Evolutionary conservation across 2,329 filamentous ascomycete genomes (phyloP), one percentile per base, ranked within the genome.

Genomic region (Xylariaceae sp.): DNA sequence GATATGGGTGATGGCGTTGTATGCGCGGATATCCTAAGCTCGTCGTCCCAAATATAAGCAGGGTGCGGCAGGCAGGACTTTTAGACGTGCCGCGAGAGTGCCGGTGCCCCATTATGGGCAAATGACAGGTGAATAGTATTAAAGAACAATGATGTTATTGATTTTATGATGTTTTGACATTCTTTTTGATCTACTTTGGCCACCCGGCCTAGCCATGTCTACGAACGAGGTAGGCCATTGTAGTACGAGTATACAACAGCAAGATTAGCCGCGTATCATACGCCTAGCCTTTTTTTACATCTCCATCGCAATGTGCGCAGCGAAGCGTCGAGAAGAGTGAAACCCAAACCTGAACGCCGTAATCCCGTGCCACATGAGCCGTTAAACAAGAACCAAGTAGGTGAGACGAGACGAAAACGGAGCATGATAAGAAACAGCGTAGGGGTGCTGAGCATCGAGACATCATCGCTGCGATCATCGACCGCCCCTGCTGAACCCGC

Each of bases 401-500:
- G 35, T 44, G 44, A 22, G 27, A 33, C 31, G 35, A 43, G 42
- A 14, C n/a, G 38, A 39, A 38, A 45, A 27, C 44, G 49, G 48
- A 44, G 19, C 38, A 39, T 48, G 19, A 36, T 39, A 32, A 47
- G 40, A 44, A 40, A 45, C 43, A 11, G 17, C 22, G 7, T 27
- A n/a, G n/a, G 22, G 22, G 22, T 27, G 22, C 4, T 36, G 38
- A 47, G 30, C 18, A 38, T 14, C 31, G 46, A 48, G 3, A 12
- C 31, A 31, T 32, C 18, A 19, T 27, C 22, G 40, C 35, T 49
- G 50, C 45, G 48, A 53, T 56, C 50, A 57, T 49, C 60, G 55
- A 38, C 59, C 57, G 38, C 62, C 57, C 39, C 60, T 53, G 50
- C 55, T 58, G 40, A 59, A 60, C 38, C 67, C 53, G 31, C 50